Conservation (phyloP, 768 basidiomycete genomes). For the Dacryopinax primogenitus region DNA sequence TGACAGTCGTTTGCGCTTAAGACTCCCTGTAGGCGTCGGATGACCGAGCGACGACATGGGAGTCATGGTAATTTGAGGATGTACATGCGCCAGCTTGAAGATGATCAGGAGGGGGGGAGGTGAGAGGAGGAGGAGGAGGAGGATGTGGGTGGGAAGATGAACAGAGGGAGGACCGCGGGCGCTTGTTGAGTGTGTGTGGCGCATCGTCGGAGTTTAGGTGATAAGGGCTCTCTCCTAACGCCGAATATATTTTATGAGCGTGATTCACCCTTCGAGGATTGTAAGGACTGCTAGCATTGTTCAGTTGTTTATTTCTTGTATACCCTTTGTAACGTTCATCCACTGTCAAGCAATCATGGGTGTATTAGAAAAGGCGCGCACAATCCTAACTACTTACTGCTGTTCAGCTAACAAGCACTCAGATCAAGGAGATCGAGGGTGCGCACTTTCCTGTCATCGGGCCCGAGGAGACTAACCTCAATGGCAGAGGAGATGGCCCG, state of each 20-base stretch:
- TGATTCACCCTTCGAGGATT: too few species aligned
- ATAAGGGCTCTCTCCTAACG: too few species aligned
- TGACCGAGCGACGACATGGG: not conserved
- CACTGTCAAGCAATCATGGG: conserved; percentile 49
- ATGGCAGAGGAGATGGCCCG: conserved; percentile 90
- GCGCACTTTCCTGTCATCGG: conserved; percentile 24
- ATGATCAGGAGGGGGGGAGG: too few species aligned
- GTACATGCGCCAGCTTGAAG: not conserved
- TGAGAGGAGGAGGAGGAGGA: too few species aligned
- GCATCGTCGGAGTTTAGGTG: too few species aligned
- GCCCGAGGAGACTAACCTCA: not conserved
- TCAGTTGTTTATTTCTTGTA: not conserved
- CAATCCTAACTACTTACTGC: conserved; percentile 15
- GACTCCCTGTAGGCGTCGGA: not conserved
- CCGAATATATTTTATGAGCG: too few species aligned
- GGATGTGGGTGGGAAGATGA: too few species aligned
- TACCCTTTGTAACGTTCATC: not conserved
- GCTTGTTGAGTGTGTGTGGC: too few species aligned
- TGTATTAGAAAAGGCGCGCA: conserved; percentile 70
- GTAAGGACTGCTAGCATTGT: too few species aligned
- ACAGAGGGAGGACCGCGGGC: too few species aligned
- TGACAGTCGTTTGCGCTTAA: not conserved
- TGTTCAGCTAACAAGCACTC: conserved; percentile 6
- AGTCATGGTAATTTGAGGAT: not conserved
- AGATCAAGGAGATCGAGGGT: conserved; percentile 98